These are phyloP conservation scores for Camellia japonica DNA, from an alignment of 148 eudicot genomes.

Conservation along the genomic window DNA sequence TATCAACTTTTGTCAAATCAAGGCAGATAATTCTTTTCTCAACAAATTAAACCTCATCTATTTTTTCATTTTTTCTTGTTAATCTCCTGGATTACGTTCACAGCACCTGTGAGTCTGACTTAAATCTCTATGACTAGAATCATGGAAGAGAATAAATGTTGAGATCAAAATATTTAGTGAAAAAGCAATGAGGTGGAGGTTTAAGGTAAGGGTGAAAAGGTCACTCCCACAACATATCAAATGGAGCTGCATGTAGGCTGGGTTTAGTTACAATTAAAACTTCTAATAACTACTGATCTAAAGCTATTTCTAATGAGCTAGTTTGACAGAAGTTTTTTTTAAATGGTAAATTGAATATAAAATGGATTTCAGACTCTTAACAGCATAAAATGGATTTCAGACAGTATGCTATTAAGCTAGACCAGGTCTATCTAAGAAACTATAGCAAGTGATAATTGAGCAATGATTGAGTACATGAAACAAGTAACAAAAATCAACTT, in stretches of 20 bases:
- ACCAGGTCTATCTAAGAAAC: background rate
- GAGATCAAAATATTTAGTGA: background rate
- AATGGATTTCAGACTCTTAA: background rate
- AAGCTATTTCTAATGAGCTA: background rate
- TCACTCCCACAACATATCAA: background rate
- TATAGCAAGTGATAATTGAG: background rate
- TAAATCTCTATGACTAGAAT: background rate
- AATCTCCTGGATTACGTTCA: background rate
- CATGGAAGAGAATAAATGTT: background rate
- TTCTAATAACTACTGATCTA: background rate
- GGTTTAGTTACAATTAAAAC: background rate
- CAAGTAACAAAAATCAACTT: background rate
- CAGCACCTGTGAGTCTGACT: background rate
- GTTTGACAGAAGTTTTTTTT: background rate
- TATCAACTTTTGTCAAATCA: background rate
- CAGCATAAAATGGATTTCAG: background rate
- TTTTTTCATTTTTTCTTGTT: background rate
- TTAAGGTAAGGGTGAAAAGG: background rate
- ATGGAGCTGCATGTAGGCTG: background rate
- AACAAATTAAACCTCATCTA: background rate
- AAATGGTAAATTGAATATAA: background rate
- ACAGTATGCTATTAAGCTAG: background rate
- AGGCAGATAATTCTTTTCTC: background rate
- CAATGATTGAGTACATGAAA: background rate
- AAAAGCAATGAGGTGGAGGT: background rate